Evolutionary conservation across 2,329 filamentous ascomycete genomes (phyloP), one percentile per base, ranked within the genome.

Genomic region (Monosporascus sp.): DNA sequence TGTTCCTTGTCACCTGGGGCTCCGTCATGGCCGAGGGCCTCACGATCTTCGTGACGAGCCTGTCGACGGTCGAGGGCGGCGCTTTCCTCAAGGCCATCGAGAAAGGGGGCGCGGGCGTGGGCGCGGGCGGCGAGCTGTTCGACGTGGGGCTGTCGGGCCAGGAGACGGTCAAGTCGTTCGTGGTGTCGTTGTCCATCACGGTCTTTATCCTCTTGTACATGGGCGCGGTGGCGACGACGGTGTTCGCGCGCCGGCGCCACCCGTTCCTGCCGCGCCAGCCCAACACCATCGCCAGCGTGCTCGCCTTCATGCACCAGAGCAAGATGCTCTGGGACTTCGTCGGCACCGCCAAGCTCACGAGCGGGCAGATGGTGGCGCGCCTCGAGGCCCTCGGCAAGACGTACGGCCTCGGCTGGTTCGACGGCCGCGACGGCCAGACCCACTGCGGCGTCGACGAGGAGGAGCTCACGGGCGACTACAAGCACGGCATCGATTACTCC

Each of bases 371-470:
- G 83, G 82, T 80, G 58, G 69, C 70, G 52, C 76, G 78, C 66
- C 74, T 92, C 37, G 81, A 82, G 56, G 71, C 67, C 9, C 70
- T 81, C n/a, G 79, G 80, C 38, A 86, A 87, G 73, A 84, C 76
- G 41, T 93, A 92, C 68, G 88, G 86, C 1, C 69, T 92, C 36
- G 89, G 89, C 1, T 91, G 88, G 88, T 91, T 91, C 64, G 73
- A 74, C 41, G 89, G 89, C 0, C 74, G 88, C 19, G 89, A 93
- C 68, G 84, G 85, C 3, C 78, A 86, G 68, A 81, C 82, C 57
- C 89, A 92, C 73, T 87, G 87, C 64, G 89, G 88, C 14, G 82
- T 93, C 53, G 89, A 93, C 64, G 79, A 90, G 71, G 88, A 92
- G 73, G 85, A 88, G 67, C 73, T 92, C 63, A 73, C 79, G 56